Conservation (phyloP, 2,329 filamentous ascomycete genomes). For the Aspergillus neotritici region DNA sequence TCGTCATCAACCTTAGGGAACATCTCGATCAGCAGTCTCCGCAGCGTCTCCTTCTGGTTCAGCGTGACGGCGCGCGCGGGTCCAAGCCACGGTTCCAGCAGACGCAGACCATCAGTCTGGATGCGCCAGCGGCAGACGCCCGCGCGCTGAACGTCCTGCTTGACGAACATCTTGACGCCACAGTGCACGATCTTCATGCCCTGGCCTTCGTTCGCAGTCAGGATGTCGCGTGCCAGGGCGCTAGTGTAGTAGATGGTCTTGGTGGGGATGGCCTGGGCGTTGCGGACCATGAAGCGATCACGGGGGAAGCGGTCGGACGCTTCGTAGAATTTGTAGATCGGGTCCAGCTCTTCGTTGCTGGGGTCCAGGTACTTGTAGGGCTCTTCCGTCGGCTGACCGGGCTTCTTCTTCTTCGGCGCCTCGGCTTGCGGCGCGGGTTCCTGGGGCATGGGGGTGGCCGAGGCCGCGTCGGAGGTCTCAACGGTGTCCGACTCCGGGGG, state of each 20-base stretch:
- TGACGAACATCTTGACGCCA: constrained; percentile 98
- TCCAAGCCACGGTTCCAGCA: constrained; percentile 85
- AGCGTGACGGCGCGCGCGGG: constrained; percentile 69
- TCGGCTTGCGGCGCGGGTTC: constrained; percentile 10
- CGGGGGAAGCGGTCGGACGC: constrained; percentile 78
- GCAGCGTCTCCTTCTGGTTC: constrained; percentile 71
- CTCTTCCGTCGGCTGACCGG: constrained; percentile 63
- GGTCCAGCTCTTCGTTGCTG: constrained; percentile 67
- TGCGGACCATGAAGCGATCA: constrained; percentile 93
- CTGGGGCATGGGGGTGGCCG: constrained; percentile 11
- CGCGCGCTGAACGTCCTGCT: constrained; percentile 83
- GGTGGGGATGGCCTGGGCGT: constrained; percentile 76
- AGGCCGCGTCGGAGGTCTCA: constrained; percentile 20
- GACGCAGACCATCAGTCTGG: constrained; percentile 86
- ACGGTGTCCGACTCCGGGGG: constrained; percentile 18
- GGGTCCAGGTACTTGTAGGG: constrained; percentile 84
- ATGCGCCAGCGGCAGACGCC: constrained; percentile 92
- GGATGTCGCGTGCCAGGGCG: constrained; percentile 73
- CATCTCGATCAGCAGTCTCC: constrained; percentile 85
- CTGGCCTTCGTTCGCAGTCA: constrained; percentile 79
- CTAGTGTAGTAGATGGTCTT: constrained; percentile 98
- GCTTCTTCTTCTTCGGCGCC: constrained; percentile 33
- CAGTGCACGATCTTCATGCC: constrained; percentile 95
- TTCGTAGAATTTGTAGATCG: constrained; percentile 78
- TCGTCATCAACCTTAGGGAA: constrained; percentile 80